Percentiles rank a stretch among this genome's conserved stretches.
These are phyloP conservation scores for Ganoderma boninense DNA, from an alignment of 1,284 basidiomycete species.

Conservation along the genomic window DNA sequence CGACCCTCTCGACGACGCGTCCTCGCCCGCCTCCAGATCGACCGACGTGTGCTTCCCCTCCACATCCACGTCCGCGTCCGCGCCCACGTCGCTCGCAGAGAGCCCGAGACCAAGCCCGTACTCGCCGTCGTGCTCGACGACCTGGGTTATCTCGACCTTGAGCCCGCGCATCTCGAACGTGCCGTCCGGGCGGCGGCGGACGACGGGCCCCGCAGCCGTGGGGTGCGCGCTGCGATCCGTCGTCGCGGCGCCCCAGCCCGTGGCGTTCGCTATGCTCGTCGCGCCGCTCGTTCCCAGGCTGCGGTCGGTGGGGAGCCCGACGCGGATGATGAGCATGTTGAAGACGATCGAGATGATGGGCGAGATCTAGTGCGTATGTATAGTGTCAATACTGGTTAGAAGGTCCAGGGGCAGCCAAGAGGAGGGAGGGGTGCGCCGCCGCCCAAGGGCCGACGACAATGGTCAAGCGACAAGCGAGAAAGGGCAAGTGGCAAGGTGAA, in stretches of 20 bases:
- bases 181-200: constrained; percentile 20
- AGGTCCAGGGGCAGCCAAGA: too few species aligned
- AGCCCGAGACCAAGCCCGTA: not conserved
- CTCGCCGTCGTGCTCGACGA: constrained; percentile 8
- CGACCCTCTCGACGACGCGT: not conserved
- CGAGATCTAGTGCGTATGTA: constrained; percentile 28
- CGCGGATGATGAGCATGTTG: constrained; percentile 42
- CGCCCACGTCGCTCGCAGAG: not conserved
- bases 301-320: constrained; percentile 32
- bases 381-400: too few species aligned
- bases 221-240: constrained; percentile 11
- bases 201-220: constrained; percentile 3
- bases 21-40: not conserved
- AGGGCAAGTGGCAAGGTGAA: not conserved
- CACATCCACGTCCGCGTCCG: too few species aligned
- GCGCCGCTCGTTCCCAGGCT: constrained; percentile 10
- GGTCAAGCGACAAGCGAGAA: not conserved
- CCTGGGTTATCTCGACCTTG: constrained; percentile 19
- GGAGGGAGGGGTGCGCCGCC: too few species aligned
- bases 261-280: not conserved
- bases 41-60: not conserved
- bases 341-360: constrained; percentile 44
- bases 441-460: not conserved
- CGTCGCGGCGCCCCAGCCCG: not conserved
- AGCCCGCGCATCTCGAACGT: constrained; percentile 26